These are phyloP conservation scores for Neurospora cerealis DNA, from an alignment of 495 filamentous ascomycete species.

Conservation along the genomic window DNA sequence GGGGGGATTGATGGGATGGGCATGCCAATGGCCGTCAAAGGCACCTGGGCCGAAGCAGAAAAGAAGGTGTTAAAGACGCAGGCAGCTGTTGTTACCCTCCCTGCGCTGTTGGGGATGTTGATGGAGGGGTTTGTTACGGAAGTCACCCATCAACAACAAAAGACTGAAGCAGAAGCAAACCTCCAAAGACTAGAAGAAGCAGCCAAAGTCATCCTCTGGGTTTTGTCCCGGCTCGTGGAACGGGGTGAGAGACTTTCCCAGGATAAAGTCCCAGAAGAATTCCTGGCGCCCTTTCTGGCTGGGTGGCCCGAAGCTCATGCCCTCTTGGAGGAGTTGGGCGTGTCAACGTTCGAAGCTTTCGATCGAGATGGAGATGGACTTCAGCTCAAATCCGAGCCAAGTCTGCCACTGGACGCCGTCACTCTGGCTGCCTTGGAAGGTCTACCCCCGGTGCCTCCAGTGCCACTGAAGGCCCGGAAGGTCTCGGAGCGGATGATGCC, in stretches of 20 bases:
- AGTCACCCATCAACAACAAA: not conserved
- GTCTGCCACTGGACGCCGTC: not conserved
- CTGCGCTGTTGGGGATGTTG: not conserved
- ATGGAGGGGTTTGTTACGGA: not conserved
- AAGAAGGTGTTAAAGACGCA: not conserved
- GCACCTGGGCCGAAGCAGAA: not conserved
- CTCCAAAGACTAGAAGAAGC: not conserved
- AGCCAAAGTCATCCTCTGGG: not conserved
- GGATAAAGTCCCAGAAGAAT: not conserved
- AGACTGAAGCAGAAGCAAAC: not conserved
- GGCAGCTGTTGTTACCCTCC: not conserved
- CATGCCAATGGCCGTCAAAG: not conserved
- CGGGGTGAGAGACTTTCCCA: not conserved
- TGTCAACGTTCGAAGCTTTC: not conserved
- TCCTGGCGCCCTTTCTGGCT: not conserved
- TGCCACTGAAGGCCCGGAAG: not conserved
- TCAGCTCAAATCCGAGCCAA: not conserved
- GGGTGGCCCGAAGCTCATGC: not conserved
- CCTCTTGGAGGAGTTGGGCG: not conserved
- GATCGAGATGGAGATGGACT: not conserved
- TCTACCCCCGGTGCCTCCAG: not conserved
- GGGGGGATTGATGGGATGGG: not conserved
- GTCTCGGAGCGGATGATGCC: too few relatives aligned
- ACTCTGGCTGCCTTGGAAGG: not conserved
- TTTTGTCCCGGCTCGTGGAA: not conserved